Base-by-base conservation (phyloP, 495 filamentous ascomycete genomes). In the Lindgomyces ingoldianus region DNA sequence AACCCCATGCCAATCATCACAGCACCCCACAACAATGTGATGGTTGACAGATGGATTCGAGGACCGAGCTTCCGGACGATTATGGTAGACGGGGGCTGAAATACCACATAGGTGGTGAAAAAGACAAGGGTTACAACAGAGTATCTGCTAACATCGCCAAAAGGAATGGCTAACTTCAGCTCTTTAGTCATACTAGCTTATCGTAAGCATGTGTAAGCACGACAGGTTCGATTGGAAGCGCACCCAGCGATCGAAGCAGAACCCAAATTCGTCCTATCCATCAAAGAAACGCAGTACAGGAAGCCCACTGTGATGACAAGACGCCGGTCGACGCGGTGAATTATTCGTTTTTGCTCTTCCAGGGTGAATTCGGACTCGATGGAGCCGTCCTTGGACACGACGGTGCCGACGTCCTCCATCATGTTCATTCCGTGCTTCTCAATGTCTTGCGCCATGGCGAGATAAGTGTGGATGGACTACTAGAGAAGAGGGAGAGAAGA, bases 231-330 rank as follows among this genome's bases (percentile, higher is more conserved):
- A 8, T 21, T 33, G 19, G 45, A 3, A 2, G 60, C 48, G 16
- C 26, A 67, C 78, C 82, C 87, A 27, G 85, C 86, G 62, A 91
- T 81, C 27, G 79, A 79, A 46, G 88, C 87, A 39, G 79, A 79
- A 52, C 81, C 79, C 65, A 90, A 66, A 72, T 91, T 91, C 4
- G 85, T 88, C 2, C 88, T 76, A 72, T 90, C 87, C 82, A 90
- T 86, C 54, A 90, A 70, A 27, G 78, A 82, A 61, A 87, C 78
- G 66, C 83, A 86, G 72, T 90, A 89, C 70, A 88, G 79, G 64
- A 84, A 72, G 4, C 88, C 87, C 2, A 85, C 77, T 30, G 84
- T 89, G 0, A 82, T 73, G 29, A 90, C 85, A 10, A 91, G 76
- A 0, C 87, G 83, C 33, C 78, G 67, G 68, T 91, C 87, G 70